Base-by-base conservation (phyloP, 768 basidiomycete genomes). In the Lactarius deliciosus region DNA sequence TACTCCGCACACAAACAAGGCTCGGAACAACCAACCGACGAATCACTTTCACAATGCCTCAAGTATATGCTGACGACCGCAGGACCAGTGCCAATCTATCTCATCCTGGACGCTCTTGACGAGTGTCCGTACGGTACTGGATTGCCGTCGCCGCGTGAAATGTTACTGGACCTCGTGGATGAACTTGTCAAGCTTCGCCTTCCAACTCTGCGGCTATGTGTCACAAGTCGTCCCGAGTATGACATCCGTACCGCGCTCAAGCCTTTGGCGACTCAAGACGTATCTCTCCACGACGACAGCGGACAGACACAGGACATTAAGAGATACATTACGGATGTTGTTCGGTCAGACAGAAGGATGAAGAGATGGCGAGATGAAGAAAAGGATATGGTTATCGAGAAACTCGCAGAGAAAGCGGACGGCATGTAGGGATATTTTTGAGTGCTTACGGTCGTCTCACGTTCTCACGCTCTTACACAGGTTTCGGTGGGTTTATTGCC, bases 91-190 rank as follows among this genome's bases (percentile, higher is more conserved):
- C 47, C 62, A 28, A 38, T 38, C 34, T 61, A 30, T 28, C 36
- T 61, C 2, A 7, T 61, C 32, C 38, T 61, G 1, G 61, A 54
- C 20, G 61, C 61, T 1, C 47, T 61, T 6, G 61, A 61, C 9
- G 61, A 61, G 34, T 61, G 50, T 53, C 34, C 61, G 5, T 54
- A 61, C 5, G 25, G 11, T 2, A 20, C 25, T 18, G 61, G 61
- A 9, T 54, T 61, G 7, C 62, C 54, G 0, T 56, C 62, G 6
- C n/a, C 62, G 16, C 62, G 54, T 6, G 22, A 22, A 22, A 22
- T 5, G n/a, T 28, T 15, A 15, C 38, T 63, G 18, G 38, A 41
- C 7, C 53, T 50, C 22, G 22, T 50, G 22, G 11, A 50, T 22
- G 22, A 22, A 13, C 11, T 50, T 50, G 47, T 50, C 11, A 10